Evolutionary conservation across 345 rosid species (phyloP).

Genomic region (Erodium maritimum): DNA sequence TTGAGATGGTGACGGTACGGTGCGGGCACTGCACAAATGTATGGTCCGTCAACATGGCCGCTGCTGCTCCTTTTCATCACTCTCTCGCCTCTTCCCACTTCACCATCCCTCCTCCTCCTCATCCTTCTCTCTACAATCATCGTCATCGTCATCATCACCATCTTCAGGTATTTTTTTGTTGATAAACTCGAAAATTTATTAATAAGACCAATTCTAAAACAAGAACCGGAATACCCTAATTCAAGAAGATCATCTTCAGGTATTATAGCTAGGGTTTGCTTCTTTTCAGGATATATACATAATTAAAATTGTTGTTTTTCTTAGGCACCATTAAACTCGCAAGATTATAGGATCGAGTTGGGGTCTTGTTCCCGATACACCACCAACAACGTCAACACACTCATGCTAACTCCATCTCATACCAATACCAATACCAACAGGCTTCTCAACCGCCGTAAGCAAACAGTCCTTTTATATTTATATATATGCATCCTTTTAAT

Average conservation of each 20-base stretch:
- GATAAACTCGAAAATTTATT: no score
- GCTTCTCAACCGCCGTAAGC: neutral
- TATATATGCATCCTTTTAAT: no score
- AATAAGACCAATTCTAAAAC: no score
- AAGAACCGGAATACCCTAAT: no score
- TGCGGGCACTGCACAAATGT: conserved; percentile 39
- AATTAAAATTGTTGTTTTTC: no score
- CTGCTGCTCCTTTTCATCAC: conserved; percentile 21
- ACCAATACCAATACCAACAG: no score
- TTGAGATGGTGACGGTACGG: conserved; percentile 32
- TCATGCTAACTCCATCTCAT: conserved; percentile 3
- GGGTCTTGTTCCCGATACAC: conserved; percentile 15
- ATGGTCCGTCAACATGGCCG: conserved; percentile 39
- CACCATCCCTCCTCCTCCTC: conserved; percentile 8
- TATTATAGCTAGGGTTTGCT: no score
- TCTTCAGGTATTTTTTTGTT: no score
- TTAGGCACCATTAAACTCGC: conserved; percentile 9
- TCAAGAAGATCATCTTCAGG: no score
- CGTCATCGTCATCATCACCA: no score
- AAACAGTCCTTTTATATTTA: no score
- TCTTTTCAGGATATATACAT: no score
- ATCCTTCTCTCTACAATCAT: conserved; percentile 12
- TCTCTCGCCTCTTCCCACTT: conserved; percentile 10
- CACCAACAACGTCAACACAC: conserved; percentile 6
- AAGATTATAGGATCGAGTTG: conserved; percentile 7